Conservation (phyloP, 2,329 filamentous ascomycete species). For the Atkinsonella hypoxylon region DNA sequence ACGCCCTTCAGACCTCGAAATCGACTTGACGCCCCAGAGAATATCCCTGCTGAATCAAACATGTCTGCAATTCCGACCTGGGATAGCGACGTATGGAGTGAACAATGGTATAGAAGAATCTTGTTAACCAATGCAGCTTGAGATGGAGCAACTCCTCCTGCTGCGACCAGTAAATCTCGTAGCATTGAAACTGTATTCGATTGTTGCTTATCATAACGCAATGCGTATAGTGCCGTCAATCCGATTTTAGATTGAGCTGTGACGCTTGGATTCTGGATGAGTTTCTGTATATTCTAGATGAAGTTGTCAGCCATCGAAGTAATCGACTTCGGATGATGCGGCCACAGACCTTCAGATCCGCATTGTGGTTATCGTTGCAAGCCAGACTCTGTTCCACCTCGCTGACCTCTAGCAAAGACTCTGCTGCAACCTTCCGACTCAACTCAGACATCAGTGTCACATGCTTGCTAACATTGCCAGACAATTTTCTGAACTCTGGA, state of each 20-base stretch:
- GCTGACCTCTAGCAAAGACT: constrained; percentile 87
- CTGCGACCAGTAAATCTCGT: constrained; percentile 72
- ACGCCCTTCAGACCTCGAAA: constrained; percentile 95
- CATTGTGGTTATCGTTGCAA: constrained; percentile 88
- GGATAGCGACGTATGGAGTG: constrained; percentile 67
- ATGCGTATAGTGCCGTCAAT: constrained; percentile 84
- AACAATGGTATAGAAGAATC: constrained; percentile 74
- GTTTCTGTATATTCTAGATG: constrained; percentile 61
- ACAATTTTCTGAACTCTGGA: constrained; percentile 92
- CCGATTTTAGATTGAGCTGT: constrained; percentile 75
- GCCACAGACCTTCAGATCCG: constrained; percentile 67
- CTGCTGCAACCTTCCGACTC: constrained; percentile 72
- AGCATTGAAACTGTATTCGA: constrained; percentile 76
- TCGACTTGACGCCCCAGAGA: constrained; percentile 73
- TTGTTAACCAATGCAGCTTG: constrained; percentile 72
- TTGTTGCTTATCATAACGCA: constrained; percentile 81
- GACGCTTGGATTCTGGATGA: constrained; percentile 72
- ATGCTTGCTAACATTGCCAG: constrained; percentile 96
- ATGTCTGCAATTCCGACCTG: constrained; percentile 76
- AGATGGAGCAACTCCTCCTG: constrained; percentile 66
- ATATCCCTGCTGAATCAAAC: constrained; percentile 84
- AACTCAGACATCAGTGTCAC: constrained; percentile 92
- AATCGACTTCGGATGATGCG: not conserved
- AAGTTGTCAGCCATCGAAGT: constrained; percentile 12
- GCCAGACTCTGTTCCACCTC: constrained; percentile 94